Evolutionary conservation across 2,329 filamentous ascomycete genomes (phyloP).

Genomic region (Epichloe baconii): DNA sequence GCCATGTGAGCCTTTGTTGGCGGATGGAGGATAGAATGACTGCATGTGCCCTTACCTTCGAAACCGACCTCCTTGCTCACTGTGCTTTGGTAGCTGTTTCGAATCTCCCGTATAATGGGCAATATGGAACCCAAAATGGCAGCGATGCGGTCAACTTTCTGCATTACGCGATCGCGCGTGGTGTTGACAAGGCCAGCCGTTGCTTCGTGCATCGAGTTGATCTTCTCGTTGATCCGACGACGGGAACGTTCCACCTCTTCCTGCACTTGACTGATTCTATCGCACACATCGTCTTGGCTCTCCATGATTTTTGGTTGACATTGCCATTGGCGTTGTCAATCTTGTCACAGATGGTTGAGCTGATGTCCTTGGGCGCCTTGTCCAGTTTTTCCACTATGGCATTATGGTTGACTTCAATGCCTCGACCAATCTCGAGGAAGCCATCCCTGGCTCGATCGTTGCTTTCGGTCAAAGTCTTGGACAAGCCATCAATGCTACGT

Average conservation of each 20-base stretch:
- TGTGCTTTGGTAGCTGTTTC: not conserved
- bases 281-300: not conserved
- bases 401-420: not conserved
- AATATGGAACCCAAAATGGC: not conserved
- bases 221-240: constrained; percentile 2
- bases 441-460: not conserved
- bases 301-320: not conserved
- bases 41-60: not conserved
- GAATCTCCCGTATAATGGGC: not conserved
- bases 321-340: constrained; percentile 1
- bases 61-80: not conserved
- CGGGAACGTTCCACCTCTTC: constrained; percentile 2
- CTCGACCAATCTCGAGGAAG: not conserved
- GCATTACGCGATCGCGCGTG: not conserved
- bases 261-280: not conserved
- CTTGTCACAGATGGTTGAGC: not conserved
- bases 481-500: not conserved
- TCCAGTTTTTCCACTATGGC: not conserved
- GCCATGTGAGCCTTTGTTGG: not conserved
- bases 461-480: not conserved
- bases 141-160: not conserved
- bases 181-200: not conserved
- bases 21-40: not conserved
- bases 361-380: not conserved
- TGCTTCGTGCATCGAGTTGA: constrained; percentile 2